These are phyloP conservation scores for Pleodorina starrii DNA, from an alignment of 139 green algal genomes.

Conservation along the genomic window DNA sequence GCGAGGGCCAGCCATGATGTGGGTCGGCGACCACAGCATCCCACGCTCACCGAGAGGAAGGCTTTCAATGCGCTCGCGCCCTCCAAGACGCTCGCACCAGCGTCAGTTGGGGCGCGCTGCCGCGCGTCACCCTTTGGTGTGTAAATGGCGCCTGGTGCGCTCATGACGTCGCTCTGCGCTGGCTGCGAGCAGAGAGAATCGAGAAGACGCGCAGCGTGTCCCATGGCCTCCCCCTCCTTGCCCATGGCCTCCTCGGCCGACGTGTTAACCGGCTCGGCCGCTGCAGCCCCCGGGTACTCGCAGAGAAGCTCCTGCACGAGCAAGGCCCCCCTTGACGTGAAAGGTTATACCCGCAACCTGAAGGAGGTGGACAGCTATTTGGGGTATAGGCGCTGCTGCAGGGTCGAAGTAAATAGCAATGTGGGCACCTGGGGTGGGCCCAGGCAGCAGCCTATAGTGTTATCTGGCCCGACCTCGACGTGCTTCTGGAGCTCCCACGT, in stretches of 20 bases:
- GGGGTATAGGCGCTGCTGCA: no score
- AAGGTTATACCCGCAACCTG: no score
- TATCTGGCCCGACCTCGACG: constrained; percentile 20
- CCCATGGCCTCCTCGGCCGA: not conserved
- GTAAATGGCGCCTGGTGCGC: constrained; percentile 13
- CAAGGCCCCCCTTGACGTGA: no score
- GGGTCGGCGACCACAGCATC: no score
- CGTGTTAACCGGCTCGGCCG: not conserved
- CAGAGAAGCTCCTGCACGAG: not conserved
- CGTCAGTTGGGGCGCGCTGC: not conserved
- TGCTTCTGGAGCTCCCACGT: not conserved
- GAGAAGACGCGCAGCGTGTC: not conserved
- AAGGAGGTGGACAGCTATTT: no score
- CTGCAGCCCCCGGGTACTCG: not conserved
- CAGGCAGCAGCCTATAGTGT: no score
- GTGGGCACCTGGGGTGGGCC: no score
- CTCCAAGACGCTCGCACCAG: not conserved
- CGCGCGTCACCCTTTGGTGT: not conserved
- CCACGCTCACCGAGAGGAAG: constrained; percentile 11
- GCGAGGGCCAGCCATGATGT: no score
- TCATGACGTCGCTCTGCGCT: not conserved
- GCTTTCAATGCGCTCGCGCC: not conserved
- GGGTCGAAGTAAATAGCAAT: no score
- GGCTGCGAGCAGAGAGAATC: not conserved
- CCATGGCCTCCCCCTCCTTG: not conserved